Conservation (phyloP, 2,329 filamentous ascomycete species). For the Alternaria angustiovoidea region DNA sequence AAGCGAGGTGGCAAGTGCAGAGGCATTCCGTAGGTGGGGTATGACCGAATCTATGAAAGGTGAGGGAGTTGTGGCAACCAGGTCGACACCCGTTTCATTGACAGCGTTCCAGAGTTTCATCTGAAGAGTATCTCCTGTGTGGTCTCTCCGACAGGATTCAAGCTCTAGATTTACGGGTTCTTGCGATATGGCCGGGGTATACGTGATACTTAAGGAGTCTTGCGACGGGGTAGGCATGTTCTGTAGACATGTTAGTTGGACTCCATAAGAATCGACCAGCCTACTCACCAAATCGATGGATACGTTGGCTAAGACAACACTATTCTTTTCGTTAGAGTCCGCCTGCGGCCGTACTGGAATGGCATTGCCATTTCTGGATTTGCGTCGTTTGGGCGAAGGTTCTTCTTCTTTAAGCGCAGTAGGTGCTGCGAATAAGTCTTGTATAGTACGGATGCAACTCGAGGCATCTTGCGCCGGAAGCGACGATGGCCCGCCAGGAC, state of each 20-base stretch:
- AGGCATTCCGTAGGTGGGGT: constrained; percentile 32
- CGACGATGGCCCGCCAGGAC: background rate
- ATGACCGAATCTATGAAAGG: constrained; percentile 28
- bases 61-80: constrained; percentile 29
- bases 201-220: background rate
- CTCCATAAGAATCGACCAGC: background rate
- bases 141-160: constrained; percentile 29
- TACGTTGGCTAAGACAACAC: constrained; percentile 41
- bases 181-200: constrained; percentile 1
- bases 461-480: constrained; percentile 20
- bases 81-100: constrained; percentile 23
- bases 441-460: constrained; percentile 20
- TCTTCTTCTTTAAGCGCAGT: constrained; percentile 12
- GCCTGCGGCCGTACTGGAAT: background rate
- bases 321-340: constrained; percentile 26
- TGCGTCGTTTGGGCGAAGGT: constrained; percentile 41
- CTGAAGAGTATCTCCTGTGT: constrained; percentile 16
- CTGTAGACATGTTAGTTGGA: constrained; percentile 16
- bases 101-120: constrained; percentile 28
- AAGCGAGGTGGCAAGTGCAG: constrained; percentile 26
- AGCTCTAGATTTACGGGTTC: constrained; percentile 29
- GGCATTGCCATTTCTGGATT: constrained; percentile 21
- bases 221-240: constrained; percentile 4
- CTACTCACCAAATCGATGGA: constrained; percentile 38
- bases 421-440: constrained; percentile 26